Evolutionary conservation across 352 stramenopile genomes (phyloP).

Genomic region (Phytophthora cryptogea): DNA sequence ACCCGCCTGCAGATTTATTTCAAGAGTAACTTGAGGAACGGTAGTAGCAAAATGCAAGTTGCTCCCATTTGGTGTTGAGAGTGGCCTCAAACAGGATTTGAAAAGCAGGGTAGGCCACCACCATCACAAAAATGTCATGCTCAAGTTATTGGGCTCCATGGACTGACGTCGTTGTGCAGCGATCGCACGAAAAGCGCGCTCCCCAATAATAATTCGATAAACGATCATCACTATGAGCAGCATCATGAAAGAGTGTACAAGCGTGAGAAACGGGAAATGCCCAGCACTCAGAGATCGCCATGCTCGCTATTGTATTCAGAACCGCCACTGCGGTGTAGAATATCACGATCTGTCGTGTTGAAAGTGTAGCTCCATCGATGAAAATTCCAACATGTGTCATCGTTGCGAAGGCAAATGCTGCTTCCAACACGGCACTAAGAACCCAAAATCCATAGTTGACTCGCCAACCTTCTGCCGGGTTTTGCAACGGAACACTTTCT

Average conservation of each 20-base stretch:
- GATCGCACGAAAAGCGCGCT: not conserved
- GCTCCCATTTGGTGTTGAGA: not conserved
- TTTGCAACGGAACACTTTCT: too few relatives aligned
- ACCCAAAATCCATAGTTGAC: not conserved
- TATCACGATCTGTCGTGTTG: not conserved
- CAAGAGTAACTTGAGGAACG: not conserved
- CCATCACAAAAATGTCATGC: not conserved
- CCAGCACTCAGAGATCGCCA: not conserved
- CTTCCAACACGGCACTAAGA: not conserved
- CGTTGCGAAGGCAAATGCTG: not conserved
- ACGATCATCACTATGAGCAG: not conserved
- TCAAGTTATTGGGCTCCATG: too few relatives aligned
- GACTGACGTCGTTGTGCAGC: not conserved
- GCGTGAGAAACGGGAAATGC: conserved; percentile 3
- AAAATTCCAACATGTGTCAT: too few relatives aligned
- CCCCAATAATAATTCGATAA: too few relatives aligned
- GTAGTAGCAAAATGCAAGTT: not conserved
- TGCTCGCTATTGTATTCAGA: not conserved
- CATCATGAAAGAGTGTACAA: not conserved
- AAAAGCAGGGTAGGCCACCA: not conserved
- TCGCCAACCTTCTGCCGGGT: too few relatives aligned
- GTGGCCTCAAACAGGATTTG: not conserved
- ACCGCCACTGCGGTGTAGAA: not conserved
- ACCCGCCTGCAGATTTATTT: not conserved
- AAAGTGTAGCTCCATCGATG: not conserved